Evolutionary conservation across 495 filamentous ascomycete genomes (phyloP), one percentile per base, ranked within the genome.

Genomic region (Daldinia bambusicola): DNA sequence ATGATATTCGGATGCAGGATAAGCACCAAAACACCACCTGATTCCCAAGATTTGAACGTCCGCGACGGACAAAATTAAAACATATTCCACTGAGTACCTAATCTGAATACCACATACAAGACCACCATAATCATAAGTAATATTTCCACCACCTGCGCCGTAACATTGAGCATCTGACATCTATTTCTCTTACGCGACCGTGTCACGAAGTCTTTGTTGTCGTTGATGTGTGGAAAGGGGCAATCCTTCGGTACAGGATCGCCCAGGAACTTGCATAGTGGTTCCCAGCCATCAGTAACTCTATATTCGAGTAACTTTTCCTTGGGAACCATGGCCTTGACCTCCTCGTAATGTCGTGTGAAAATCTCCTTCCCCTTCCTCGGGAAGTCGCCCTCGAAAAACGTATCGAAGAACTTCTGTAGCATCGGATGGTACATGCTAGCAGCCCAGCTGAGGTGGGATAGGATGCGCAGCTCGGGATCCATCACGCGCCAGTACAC

Each of bases 231-330:
- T 7, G 84, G 84, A 70, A 84, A 85, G 8, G 69, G 55, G 50
- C 22, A 31, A 10, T 83, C 85, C 67, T 84, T 78, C 8, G 90
- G 90, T 7, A 88, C 77, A 6, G 83, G 80, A 59, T 87, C 83
- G 40, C 86, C 89, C 0, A 91, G 82, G 79, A 91, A 91, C 61
- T 88, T 81, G 79, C 89, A 91, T 16, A 92, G 81, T 9, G 89
- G 89, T 30, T 75, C 87, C 89, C 89, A 91, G 60, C 90, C 90
- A 50, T 89, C 84, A 52, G 84, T 83, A 67, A 91, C 85, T 71
- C 84, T 83, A 79, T 88, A 91, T 69, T 91, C 89, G 45, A 91
- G 83, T 51, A 91, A 58, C 56, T 43, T 76, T 52, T 57, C 80
- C 77, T 65, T 61, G 0, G 75, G 75, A n/a, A 79, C 80, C 41